Evolutionary conservation across 2,329 filamentous ascomycete genomes (phyloP), one percentile per base, ranked within the genome.

Genomic region (Geosmithia morbida): DNA sequence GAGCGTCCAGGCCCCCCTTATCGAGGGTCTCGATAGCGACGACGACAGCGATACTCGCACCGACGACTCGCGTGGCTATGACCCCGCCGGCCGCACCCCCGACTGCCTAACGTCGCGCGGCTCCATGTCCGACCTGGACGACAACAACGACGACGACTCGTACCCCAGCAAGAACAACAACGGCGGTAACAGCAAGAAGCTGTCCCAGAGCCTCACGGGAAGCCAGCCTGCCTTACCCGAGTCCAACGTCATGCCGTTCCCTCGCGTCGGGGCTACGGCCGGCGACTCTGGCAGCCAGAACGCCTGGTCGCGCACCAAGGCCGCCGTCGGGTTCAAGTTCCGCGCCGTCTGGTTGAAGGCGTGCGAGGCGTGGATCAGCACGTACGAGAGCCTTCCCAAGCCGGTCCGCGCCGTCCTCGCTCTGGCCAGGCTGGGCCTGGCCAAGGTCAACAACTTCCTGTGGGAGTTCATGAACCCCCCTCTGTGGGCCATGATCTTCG

Each of bases 391-490:
- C 14, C 59, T 71, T 13, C 68, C 69, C 1, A 30, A 16, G 2
- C 60, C 66, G 2, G 14, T 66, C 37, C 67, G 67, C 52, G 51
- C 47, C 7, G 43, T 48, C 0, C 51, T 68, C 6, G 30, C 50
- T 4, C 54, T 47, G 14, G 10, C 62, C 17, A 41, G 37, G 13
- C 22, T 43, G 7, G 16, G 16, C 14, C 17, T 50, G 48, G 61
- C 55, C 56, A 57, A 71, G 61, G 50, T 85, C 57, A 65, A 77
- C 52, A 63, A 64, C 41, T 87, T 86, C 46, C 60, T 87, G 10
- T 88, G 83, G 83, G 81, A 83, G 47, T 92, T 94, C 61, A 94
- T 95, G 88, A 95, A 94, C 65, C 87, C 88, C 41, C 88, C 88
- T 1, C 78, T 95, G 13, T 94, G 87, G 86, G 87, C 88, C 33